Base-by-base conservation (phyloP, 1,139 yeast genomes). In the Nematodospora anomalae region DNA sequence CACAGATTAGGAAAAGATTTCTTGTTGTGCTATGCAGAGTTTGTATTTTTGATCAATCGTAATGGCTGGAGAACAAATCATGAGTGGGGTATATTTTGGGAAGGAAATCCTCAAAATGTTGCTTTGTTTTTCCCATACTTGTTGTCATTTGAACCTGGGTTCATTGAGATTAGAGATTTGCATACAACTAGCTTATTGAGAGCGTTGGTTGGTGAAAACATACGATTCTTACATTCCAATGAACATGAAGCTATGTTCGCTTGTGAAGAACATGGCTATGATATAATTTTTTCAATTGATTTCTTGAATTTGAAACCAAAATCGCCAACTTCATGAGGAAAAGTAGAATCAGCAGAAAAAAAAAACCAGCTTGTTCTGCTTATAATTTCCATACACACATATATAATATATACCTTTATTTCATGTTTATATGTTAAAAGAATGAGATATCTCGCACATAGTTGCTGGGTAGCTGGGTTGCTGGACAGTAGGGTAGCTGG, bases 61-160 rank as follows among this genome's bases (percentile, higher is more conserved):
- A 90, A 90, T 58, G 98, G 98, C 22, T 92, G 98, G 98, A 76
- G 97, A 53, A 83, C 95, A 16, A 80, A 92, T 46, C 90, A 92
- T 34, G 92, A 88, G 36, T 90, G 96, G 94, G 83, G 90, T 49
- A 83, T 92, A 37, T 83, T 85, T 57, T 92, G 98, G 98, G 97
- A 92, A 63, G 97, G 97, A 28, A 77, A 81, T 35, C 97, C 98
- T 4, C 95, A 85, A 53, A 83, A 83, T 44, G 88, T 92, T 59
- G 95, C 97, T 8, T 71, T 92, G 34, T 88, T 94, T 74, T 92
- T 90, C 63, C 98, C 98, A 4, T 92, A 89, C 57, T 69, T 92
- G 41, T 68, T 92, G 44, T 92, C 96, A 13, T 92, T 92, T 65
- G 97, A 92, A 55, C 78, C 83, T 16, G 84, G 80, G 42, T 89